phyloP scores from a whole-genome alignment of 1,284 basidiomycete species.

The Fomitopsis palustris region DNA sequence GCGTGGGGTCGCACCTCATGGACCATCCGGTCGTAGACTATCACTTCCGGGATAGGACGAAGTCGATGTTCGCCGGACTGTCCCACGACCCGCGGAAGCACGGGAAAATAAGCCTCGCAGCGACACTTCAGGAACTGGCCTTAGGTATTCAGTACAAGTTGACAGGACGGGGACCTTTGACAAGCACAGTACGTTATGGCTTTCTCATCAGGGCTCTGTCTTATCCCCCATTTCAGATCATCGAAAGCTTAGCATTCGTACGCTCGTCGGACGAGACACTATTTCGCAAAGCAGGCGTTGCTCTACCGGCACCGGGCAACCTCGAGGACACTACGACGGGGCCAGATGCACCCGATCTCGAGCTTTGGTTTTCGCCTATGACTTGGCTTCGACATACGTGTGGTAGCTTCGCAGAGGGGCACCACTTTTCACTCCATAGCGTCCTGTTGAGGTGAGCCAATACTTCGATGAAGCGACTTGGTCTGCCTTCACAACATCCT shows the following conservation, averaged over 20 bases:
- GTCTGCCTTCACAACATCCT: neutral
- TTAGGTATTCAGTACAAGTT: constrained; percentile 40
- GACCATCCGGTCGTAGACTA: constrained; percentile 54
- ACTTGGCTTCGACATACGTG: constrained; percentile 33
- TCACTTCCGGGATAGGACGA: constrained; percentile 46
- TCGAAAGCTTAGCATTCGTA: constrained; percentile 55
- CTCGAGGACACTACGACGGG: constrained; percentile 54
- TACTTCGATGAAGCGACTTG: neutral
- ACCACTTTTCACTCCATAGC: constrained; percentile 29
- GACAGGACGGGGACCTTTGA: constrained; percentile 42
- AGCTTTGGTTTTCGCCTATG: constrained; percentile 47
- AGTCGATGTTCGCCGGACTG: constrained; percentile 19
- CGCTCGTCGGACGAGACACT: constrained; percentile 50
- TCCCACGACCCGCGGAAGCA: constrained; percentile 21
- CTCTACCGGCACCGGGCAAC: constrained; percentile 21
- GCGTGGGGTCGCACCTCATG: constrained; percentile 56
- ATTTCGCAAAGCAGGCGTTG: constrained; percentile 39
- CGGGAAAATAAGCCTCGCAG: neutral
- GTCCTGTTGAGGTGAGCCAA: constrained; percentile 26
- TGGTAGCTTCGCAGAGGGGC: constrained; percentile 12
- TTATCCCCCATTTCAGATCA: constrained; percentile 37
- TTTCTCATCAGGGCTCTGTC: neutral
- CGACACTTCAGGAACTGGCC: constrained; percentile 21
- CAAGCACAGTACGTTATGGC: constrained; percentile 44
- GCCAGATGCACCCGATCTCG: constrained; percentile 54